Base-by-base conservation (phyloP, 352 stramenopile species). In the Pythium dissimile region DNA sequence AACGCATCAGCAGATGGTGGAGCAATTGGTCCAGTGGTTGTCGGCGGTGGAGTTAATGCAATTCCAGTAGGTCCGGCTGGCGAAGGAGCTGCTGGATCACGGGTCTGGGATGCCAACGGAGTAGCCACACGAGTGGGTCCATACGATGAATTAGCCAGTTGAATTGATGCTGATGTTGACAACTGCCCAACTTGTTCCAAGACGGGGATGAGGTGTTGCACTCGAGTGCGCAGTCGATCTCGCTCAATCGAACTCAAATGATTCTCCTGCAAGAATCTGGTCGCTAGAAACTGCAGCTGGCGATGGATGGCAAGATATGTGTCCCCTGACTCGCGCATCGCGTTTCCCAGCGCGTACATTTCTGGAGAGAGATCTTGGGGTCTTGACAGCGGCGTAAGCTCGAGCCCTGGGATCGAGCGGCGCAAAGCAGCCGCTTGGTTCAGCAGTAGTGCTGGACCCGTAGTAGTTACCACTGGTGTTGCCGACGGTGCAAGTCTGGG, bases 261-360 rank as follows among this genome's bases (percentile, higher is more conserved):
- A 26, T 58, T 59, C 11, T 67, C 60, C 12, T 59, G 52, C 23
- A 58, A 38, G 44, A 67, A 59, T 3, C 60, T 13, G 9, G 31
- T 49, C 1, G 60, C 44, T 7, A 67, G 18, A 12, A 67, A 67
- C 27, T 62, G 52, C 5, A 67, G 23, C 20, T 67, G 60, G 8
- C 60, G 52, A 21, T 67, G 60, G 15, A 62, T 62, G 0, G 60
- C 60, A n/a, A 67, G 42, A 32, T 67, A 67, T 6, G 60, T 67
- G 34, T 67, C 60, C 0, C 45, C 52, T 8, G 60, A 58, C 35
- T 67, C 60, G 9, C 60, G 60, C 37, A 59, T 54, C 12, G 53
- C 60, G 30, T 67, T 67, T 4, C 60, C 60, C 1, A 67, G 20
- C 15, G 44, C 39, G 53, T 67, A 67, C 37, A 67, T 53, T 11